phyloP scores from a whole-genome alignment of 116 monocot genomes.

The Dioscorea cayenensis region DNA sequence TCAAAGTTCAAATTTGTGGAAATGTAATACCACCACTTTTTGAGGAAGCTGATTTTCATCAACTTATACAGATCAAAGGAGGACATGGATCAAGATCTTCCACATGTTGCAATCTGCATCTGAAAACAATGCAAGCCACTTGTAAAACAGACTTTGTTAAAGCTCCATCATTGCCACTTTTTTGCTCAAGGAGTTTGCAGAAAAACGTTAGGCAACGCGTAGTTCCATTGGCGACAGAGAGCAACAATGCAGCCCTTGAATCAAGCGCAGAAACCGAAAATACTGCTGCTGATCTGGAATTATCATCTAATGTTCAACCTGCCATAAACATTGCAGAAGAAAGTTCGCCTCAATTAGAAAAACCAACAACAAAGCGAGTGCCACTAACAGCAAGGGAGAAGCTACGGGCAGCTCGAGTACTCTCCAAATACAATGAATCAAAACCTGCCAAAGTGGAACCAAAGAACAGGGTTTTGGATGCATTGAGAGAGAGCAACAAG shows the following conservation, averaged over 20 bases:
- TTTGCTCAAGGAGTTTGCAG: not conserved
- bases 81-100: not conserved
- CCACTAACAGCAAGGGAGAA: constrained; percentile 72
- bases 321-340: not conserved
- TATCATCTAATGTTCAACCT: constrained; percentile 11
- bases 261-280: constrained; percentile 8
- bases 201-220: not conserved
- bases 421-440: constrained; percentile 63
- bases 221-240: constrained; percentile 21
- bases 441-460: constrained; percentile 32
- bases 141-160: constrained; percentile 2
- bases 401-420: constrained; percentile 76
- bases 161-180: not conserved
- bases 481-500: constrained; percentile 57
- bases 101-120: not conserved
- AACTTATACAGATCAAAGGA: constrained; percentile 10
- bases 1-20: no score
- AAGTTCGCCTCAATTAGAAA: not conserved
- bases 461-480: constrained; percentile 68
- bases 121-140: constrained; percentile 3
- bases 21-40: no score
- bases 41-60: no score
- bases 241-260: constrained; percentile 14
- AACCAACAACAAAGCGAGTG: constrained; percentile 23
- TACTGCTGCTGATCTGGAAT: constrained; percentile 2